These are phyloP conservation scores for Atkinsonella texensis DNA, from an alignment of 2,329 filamentous ascomycete genomes.

Conservation along the genomic window DNA sequence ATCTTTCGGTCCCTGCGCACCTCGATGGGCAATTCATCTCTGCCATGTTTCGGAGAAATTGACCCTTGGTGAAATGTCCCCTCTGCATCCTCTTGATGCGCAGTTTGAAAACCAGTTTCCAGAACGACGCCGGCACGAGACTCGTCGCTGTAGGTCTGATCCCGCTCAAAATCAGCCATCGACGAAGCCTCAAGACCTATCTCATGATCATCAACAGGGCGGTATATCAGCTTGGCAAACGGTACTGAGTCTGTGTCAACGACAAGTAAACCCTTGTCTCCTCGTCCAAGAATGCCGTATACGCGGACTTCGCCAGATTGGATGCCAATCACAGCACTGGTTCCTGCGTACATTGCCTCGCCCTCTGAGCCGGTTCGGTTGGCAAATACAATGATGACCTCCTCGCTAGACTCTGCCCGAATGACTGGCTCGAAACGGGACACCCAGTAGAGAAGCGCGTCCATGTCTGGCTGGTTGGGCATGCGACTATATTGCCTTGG, in stretches of 20 bases:
- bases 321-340: slow-evolving; percentile 58
- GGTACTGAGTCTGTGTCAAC: slow-evolving; percentile 46
- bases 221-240: slow-evolving; percentile 31
- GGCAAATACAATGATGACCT: slow-evolving; percentile 57
- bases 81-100: too few relatives aligned
- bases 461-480: slow-evolving; percentile 53
- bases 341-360: slow-evolving; percentile 59
- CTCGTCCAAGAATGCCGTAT: slow-evolving; percentile 60
- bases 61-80: too few relatives aligned
- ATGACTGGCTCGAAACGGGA: slow-evolving; percentile 56
- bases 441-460: slow-evolving; percentile 66
- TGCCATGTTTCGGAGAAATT: too few relatives aligned
- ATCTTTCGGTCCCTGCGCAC: too few relatives aligned
- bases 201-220: background rate
- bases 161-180: too few relatives aligned
- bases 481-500: slow-evolving; percentile 30
- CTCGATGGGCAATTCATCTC: too few relatives aligned
- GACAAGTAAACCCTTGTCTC: slow-evolving; percentile 54
- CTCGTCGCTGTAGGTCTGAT: too few relatives aligned
- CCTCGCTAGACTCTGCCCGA: slow-evolving; percentile 34
- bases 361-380: slow-evolving; percentile 60
- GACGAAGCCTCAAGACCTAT: too few relatives aligned
- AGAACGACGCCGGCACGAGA: too few relatives aligned
- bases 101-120: too few relatives aligned
- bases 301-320: slow-evolving; percentile 52